Conservation (phyloP, 1,139 yeast species). For the Maudiozyma humilis region DNA sequence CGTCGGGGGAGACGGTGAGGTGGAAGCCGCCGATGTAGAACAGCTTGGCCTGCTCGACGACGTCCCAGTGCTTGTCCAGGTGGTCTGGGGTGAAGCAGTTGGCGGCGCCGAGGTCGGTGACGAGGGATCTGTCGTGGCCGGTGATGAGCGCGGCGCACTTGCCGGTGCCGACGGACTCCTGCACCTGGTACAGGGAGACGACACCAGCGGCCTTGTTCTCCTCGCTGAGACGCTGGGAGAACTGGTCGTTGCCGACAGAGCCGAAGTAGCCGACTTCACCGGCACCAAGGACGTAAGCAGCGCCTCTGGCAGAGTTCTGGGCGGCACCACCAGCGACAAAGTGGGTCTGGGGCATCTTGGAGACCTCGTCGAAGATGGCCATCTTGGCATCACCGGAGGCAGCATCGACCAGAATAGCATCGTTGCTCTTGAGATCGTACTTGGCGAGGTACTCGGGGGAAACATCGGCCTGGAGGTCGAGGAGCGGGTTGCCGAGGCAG, state of each 20-base stretch:
- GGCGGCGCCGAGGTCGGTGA: constrained; percentile 95
- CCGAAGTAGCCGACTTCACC: constrained; percentile 90
- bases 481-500: constrained; percentile 72
- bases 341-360: constrained; percentile 52
- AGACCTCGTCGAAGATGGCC: constrained; percentile 76
- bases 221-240: constrained; percentile 66
- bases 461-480: constrained; percentile 83
- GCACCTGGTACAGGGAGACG: constrained; percentile 74
- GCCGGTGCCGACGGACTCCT: constrained; percentile 75
- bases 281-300: constrained; percentile 80
- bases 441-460: constrained; percentile 60
- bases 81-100: constrained; percentile 90
- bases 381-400: constrained; percentile 54
- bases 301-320: constrained; percentile 98
- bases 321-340: constrained; percentile 98
- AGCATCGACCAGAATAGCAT: constrained; percentile 81
- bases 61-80: constrained; percentile 78
- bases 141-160: constrained; percentile 95
- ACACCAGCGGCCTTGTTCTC: constrained; percentile 90
- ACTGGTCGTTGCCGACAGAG: constrained; percentile 88
- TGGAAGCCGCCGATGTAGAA: constrained; percentile 98
- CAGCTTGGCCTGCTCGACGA: constrained; percentile 70
- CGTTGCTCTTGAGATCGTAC: constrained; percentile 81
- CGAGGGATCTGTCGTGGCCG: constrained; percentile 84
- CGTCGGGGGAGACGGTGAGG: constrained; percentile 93